Evolutionary conservation across 352 stramenopile species (phyloP).

Genomic region (Phytophthora pluvialis): DNA sequence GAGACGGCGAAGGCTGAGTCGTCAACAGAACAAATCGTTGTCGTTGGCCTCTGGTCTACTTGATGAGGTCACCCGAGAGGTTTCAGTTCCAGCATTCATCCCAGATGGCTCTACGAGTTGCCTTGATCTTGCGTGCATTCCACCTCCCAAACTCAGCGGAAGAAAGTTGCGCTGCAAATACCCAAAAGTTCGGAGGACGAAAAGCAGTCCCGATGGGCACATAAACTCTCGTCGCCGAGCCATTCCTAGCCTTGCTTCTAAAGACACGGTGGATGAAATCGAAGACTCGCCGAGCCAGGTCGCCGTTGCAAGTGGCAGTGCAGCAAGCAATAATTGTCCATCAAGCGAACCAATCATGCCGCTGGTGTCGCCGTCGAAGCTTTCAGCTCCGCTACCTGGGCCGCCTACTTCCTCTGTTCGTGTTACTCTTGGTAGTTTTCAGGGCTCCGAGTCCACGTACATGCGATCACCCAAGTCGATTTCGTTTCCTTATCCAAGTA

Average conservation of each 20-base stretch:
- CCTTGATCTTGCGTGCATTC: conserved; percentile 23
- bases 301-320: neutral
- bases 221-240: conserved; percentile 30
- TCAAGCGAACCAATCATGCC: conserved; percentile 30
- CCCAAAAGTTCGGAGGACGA: conserved; percentile 27
- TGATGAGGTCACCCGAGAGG: conserved; percentile 14
- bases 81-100: conserved; percentile 16
- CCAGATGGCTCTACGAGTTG: conserved; percentile 12
- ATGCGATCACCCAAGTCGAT: conserved; percentile 34
- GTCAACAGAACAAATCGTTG: conserved; percentile 25
- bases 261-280: conserved; percentile 5
- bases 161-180: conserved; percentile 48
- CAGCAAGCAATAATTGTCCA: neutral
- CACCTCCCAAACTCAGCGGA: conserved; percentile 39
- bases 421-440: conserved; percentile 17
- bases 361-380: conserved; percentile 27
- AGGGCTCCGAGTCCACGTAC: conserved; percentile 20
- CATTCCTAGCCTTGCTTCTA: conserved; percentile 18
- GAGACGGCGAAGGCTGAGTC: conserved; percentile 25
- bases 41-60: conserved; percentile 16
- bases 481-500: conserved; percentile 34
- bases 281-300: conserved; percentile 11
- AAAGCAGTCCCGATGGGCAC: conserved; percentile 30
- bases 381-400: conserved; percentile 13
- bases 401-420: conserved; percentile 33